Evolutionary conservation across 768 basidiomycete genomes (phyloP), one percentile per base, ranked within the genome.

Genomic region (Mycena filopes): DNA sequence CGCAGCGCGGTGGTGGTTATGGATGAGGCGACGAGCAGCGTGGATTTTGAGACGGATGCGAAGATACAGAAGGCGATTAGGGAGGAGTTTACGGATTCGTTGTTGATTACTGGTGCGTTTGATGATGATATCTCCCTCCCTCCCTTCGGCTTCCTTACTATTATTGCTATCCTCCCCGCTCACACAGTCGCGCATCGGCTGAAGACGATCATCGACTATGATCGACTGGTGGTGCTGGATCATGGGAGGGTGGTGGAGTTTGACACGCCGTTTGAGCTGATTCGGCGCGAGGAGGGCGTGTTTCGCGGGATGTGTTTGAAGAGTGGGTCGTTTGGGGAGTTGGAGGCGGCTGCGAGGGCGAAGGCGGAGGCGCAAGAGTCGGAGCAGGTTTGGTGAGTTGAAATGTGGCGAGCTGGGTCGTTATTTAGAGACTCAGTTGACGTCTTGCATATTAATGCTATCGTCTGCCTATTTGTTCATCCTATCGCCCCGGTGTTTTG

Each of bases 11-110:
- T 95, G 67, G 89, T 95, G 54, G 85, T 95, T 18, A 79, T 94
- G 41, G 94, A 93, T 67, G 93, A 94, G 70, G 93, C 93, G 16
- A 94, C 93, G 9, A 93, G 91, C 63, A 93, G 91, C 71, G 93
- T 95, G 60, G 92, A 94, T 73, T 91, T 95, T 70, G 60, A 56
- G 15, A 95, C 95, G 43, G 96, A 96, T 71, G 86, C 91, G 10
- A 95, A 95, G 78, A 97, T 97, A 60, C 95, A 97, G 74, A 82
- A 86, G 31, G 91, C 95, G 1, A 96, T 98, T 49, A 82, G 95
- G 8, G 89, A 92, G 69, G 93, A 97, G 71, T 97, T 97, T 74
- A 86, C 82, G 8, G 83, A 87, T 45, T 91, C 89, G 10, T 78
- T 95, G 43, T 75, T 95, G 46, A 74, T 96, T 50, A 94, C 92